These are phyloP conservation scores for Bonia amplexicaulis DNA, from an alignment of 176 grass and related monocot species.

Conservation along the genomic window DNA sequence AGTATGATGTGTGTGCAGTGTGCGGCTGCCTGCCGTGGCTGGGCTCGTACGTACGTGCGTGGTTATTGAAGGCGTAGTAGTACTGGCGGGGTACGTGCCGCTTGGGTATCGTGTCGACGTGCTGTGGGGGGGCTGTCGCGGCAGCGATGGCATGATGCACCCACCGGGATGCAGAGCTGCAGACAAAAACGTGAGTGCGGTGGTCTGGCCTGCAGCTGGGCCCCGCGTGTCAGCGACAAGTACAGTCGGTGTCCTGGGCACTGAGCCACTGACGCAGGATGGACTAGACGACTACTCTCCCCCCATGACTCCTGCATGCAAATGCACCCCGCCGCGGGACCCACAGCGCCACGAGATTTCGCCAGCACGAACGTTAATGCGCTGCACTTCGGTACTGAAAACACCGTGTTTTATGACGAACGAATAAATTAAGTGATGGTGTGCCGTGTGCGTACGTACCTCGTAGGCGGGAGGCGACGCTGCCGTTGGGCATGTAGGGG, in stretches of 20 bases:
- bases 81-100: not conserved
- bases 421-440: not conserved
- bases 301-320: conserved; percentile 30
- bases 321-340: too few species aligned
- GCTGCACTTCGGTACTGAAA: not conserved
- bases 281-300: not conserved
- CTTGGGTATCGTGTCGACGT: not conserved
- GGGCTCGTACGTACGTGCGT: not conserved
- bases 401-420: not conserved
- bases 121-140: not conserved
- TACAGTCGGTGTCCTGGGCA: conserved; percentile 1
- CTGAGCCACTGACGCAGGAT: not conserved
- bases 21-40: not conserved
- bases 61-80: not conserved
- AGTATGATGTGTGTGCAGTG: not conserved
- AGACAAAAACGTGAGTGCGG: conserved; percentile 51
- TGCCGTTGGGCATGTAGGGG: conserved; percentile 93
- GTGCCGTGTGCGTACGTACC: conserved; percentile 27
- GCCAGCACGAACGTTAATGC: not conserved
- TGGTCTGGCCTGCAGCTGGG: not conserved
- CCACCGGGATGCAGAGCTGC: conserved; percentile 13
- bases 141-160: conserved; percentile 32
- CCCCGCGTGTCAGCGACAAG: not conserved
- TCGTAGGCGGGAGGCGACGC: conserved; percentile 73
- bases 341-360: not conserved